These are phyloP conservation scores for Euphorbia tirucalli DNA, from an alignment of 345 rosid genomes.

Conservation along the genomic window DNA sequence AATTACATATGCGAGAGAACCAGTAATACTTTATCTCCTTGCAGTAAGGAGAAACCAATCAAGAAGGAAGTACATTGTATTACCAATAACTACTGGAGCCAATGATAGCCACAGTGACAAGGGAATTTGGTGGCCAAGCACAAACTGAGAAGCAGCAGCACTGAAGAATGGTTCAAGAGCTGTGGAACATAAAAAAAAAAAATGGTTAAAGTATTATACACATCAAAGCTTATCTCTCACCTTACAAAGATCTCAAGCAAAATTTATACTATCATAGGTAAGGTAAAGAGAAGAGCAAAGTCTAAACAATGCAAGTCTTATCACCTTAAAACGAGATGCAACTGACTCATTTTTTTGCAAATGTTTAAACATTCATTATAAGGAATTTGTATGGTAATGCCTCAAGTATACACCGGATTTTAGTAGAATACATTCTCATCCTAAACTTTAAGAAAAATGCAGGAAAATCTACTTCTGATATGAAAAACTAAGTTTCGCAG, in stretches of 20 bases:
- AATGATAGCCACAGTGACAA: conserved; percentile 47
- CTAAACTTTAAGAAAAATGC: too few relatives aligned
- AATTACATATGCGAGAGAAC: not conserved
- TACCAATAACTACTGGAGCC: conserved; percentile 56
- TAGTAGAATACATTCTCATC: not conserved
- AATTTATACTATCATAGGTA: too few relatives aligned
- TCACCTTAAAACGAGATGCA: not conserved
- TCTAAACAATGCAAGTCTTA: not conserved
- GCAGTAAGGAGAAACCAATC: not conserved
- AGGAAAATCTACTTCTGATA: not conserved
- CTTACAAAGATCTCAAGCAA: not conserved
- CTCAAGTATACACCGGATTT: not conserved
- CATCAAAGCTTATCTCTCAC: not conserved
- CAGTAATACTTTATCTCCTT: not conserved
- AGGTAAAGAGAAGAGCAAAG: too few relatives aligned
- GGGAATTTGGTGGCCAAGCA: conserved; percentile 50
- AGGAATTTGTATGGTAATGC: not conserved
- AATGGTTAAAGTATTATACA: conserved; percentile 5
- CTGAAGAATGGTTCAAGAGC: conserved; percentile 56
- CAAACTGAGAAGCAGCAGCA: conserved; percentile 55
- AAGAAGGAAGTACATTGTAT: not conserved
- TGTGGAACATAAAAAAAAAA: conserved; percentile 12
- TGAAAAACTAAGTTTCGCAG: not conserved
- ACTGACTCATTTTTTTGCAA: not conserved
- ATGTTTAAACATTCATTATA: not conserved